Conservation (phyloP, 805 yeast species). For the Lipomyces kockii region DNA sequence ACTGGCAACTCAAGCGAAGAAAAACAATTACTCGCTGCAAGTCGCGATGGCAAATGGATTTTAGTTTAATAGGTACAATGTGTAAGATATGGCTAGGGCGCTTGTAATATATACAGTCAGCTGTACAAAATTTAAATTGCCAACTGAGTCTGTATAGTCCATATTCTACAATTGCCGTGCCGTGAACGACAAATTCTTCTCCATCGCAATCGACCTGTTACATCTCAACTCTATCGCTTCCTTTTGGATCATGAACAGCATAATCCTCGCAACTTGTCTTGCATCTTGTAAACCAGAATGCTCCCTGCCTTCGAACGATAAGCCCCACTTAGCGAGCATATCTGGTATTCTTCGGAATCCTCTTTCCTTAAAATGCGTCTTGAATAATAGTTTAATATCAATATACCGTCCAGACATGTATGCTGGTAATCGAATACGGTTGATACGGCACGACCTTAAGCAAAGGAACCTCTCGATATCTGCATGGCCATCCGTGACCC, state of each 20-base stretch:
- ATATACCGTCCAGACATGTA: constrained; percentile 32
- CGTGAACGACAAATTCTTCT: constrained; percentile 11
- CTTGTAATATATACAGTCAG: background rate
- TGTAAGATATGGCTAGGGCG: background rate
- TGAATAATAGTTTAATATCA: constrained; percentile 25
- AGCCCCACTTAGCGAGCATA: constrained; percentile 26
- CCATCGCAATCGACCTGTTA: constrained; percentile 22
- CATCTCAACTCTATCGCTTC: constrained; percentile 7
- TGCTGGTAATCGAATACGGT: constrained; percentile 21
- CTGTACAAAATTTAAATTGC: background rate
- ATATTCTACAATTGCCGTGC: constrained; percentile 15
- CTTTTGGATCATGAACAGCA: constrained; percentile 4
- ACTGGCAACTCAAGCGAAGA: constrained; percentile 66
- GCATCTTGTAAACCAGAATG: constrained; percentile 29
- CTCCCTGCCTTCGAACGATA: constrained; percentile 21
- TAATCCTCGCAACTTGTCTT: constrained; percentile 15
- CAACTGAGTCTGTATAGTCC: background rate
- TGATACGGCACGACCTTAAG: constrained; percentile 26
- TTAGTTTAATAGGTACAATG: background rate
- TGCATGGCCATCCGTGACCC: constrained; percentile 34
- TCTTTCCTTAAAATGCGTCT: constrained; percentile 9
- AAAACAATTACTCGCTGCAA: constrained; percentile 40
- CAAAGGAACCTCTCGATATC: constrained; percentile 36
- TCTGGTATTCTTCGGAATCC: constrained; percentile 13
- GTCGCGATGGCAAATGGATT: constrained; percentile 14